These are phyloP conservation scores for Geoglossum glabrum DNA, from an alignment of 495 filamentous ascomycete species.

Conservation along the genomic window DNA sequence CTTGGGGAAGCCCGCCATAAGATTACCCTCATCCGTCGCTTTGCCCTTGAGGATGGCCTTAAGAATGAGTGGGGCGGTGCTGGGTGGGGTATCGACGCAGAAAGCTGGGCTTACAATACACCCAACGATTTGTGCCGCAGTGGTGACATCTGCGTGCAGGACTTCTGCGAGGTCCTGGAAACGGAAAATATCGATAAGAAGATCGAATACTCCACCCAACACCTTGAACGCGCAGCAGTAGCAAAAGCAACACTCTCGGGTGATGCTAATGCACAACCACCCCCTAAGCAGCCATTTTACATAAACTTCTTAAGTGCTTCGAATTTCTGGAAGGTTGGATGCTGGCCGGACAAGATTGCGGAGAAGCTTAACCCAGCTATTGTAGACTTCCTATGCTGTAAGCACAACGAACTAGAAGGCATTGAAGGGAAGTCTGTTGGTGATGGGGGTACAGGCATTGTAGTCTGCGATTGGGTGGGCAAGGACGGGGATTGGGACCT, in stretches of 20 bases:
- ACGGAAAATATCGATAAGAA: constrained; percentile 60
- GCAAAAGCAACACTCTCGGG: background rate
- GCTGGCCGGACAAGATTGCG: constrained; percentile 91
- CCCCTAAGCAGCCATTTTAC: constrained; percentile 42
- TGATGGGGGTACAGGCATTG: constrained; percentile 73
- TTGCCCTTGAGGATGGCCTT: constrained; percentile 40
- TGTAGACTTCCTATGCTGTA: constrained; percentile 54
- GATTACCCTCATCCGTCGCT: constrained; percentile 70
- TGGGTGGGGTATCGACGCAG: constrained; percentile 70
- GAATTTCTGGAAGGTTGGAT: constrained; percentile 80
- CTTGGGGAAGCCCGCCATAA: constrained; percentile 68
- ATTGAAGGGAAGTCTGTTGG: constrained; percentile 24
- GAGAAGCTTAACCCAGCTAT: constrained; percentile 81
- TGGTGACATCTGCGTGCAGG: constrained; percentile 70
- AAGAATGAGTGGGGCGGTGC: constrained; percentile 35
- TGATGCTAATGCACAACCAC: background rate
- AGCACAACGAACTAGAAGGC: constrained; percentile 31
- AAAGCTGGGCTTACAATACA: constrained; percentile 77
- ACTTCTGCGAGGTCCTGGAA: constrained; percentile 80
- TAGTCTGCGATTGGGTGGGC: constrained; percentile 89
- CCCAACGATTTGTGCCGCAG: constrained; percentile 49
- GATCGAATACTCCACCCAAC: constrained; percentile 47
- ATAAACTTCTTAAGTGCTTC: constrained; percentile 80
- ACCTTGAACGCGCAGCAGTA: constrained; percentile 47
- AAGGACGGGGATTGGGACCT: constrained; percentile 84